Evolutionary conservation across 805 yeast species (phyloP).

Genomic region (Lachancea meyersii): DNA sequence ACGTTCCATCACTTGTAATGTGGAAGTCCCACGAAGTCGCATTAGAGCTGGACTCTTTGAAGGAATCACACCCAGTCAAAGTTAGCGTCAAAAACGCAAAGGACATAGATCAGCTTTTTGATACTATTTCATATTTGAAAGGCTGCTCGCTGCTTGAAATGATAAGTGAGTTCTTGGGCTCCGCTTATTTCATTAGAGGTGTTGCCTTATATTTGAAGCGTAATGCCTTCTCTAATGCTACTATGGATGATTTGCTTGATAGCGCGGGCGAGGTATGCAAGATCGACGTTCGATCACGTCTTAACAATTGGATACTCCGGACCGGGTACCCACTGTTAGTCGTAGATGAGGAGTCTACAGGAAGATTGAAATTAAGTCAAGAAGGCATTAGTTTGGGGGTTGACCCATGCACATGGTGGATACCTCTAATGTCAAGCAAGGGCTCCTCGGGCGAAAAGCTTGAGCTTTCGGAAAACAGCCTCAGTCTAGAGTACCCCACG

Average conservation of each 20-base stretch:
- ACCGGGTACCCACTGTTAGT: slow-evolving; percentile 68
- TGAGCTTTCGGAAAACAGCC: slow-evolving; percentile 1
- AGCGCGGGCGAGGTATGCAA: slow-evolving; percentile 60
- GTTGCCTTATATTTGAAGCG: slow-evolving; percentile 61
- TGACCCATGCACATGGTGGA: slow-evolving; percentile 41
- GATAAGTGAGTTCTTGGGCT: slow-evolving; percentile 68
- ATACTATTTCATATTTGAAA: slow-evolving; percentile 72
- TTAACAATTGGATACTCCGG: slow-evolving; percentile 67
- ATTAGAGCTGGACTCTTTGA: slow-evolving; percentile 48
- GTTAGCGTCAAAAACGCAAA: slow-evolving; percentile 74
- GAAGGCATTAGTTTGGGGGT: not conserved
- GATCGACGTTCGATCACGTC: slow-evolving; percentile 49
- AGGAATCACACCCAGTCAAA: slow-evolving; percentile 73
- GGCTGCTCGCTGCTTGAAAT: slow-evolving; percentile 75
- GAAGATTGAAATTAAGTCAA: slow-evolving; percentile 32
- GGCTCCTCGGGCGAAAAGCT: slow-evolving; percentile 1
- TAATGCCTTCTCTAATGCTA: slow-evolving; percentile 64
- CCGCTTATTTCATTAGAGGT: slow-evolving; percentile 62
- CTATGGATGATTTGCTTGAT: slow-evolving; percentile 66
- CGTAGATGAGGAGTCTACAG: too few species aligned
- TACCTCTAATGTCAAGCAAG: slow-evolving; percentile 38
- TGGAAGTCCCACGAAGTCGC: slow-evolving; percentile 37
- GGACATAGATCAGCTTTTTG: slow-evolving; percentile 78
- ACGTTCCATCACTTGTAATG: slow-evolving; percentile 55
- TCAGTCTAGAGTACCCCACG: not conserved